Evolutionary conservation across 1,284 basidiomycete genomes (phyloP).

Genomic region (Athelia sp.): DNA sequence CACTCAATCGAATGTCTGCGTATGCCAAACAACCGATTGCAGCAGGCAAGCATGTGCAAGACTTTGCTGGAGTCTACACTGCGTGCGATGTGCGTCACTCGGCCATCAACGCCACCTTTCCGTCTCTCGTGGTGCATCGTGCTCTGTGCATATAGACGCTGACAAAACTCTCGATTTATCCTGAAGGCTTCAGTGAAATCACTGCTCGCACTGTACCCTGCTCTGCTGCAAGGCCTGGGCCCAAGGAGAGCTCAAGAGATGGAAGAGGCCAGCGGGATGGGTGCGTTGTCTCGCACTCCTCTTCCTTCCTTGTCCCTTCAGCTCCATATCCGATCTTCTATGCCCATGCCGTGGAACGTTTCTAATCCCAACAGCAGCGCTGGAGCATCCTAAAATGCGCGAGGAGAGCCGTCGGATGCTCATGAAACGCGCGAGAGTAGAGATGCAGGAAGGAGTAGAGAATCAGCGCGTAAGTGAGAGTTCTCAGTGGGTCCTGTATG

Average conservation of each 20-base stretch:
- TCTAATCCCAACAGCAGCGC: neutral
- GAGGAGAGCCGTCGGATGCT: constrained; percentile 31
- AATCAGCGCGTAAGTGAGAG: constrained; percentile 32
- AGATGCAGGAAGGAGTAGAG: constrained; percentile 35
- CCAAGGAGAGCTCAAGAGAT: constrained; percentile 27
- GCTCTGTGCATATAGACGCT: neutral
- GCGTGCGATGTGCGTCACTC: neutral
- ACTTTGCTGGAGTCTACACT: neutral
- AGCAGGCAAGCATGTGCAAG: neutral
- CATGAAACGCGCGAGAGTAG: constrained; percentile 28
- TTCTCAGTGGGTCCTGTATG: too few species aligned
- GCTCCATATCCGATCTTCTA: neutral
- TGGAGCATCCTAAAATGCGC: constrained; percentile 16
- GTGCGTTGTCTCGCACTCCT: too few species aligned
- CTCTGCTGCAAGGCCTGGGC: constrained; percentile 30
- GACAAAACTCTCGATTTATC: neutral
- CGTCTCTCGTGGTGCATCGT: too few species aligned
- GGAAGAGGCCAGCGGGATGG: constrained; percentile 29
- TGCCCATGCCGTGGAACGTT: constrained; percentile 18
- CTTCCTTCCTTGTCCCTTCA: neutral
- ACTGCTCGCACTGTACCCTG: constrained; percentile 23
- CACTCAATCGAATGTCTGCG: neutral
- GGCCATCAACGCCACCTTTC: neutral
- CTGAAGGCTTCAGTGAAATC: constrained; percentile 28
- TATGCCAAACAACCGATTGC: neutral